Evolutionary conservation across 2,329 filamentous ascomycete species (phyloP), one percentile per base, ranked within the genome.

Genomic region (Fusarium pseudocircinatum): DNA sequence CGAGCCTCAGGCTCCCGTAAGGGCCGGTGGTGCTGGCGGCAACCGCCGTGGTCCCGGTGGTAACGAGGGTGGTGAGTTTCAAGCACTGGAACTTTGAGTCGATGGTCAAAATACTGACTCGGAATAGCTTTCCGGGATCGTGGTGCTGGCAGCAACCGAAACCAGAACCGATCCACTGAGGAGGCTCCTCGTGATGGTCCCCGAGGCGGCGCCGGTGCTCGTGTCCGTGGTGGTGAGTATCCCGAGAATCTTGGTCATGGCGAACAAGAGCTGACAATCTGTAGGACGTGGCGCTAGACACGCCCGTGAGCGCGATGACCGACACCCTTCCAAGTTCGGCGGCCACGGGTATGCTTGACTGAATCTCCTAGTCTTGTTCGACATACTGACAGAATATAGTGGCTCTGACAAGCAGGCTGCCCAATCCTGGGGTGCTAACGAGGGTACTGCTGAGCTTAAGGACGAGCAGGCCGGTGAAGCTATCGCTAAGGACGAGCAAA

Each of bases 401-500:
- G 92, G 94, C 75, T 92, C 93, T 80, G 92, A 94, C 79, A 97
- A 97, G 90, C 93, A 96, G 85, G 91, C 93, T 82, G 93, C 91
- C 81, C 93, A 96, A 84, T 93, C 94, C 79, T 98, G 96, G 95
- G 96, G 96, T 79, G 92, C 90, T 81, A 88, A 89, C 78, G 93
- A 94, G 81, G 96, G 95, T 79, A 87, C 92, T 72, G 93, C 93
- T 81, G 94, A 97, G 86, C 91, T 93, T 85, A 93, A 93, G 81
- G 96, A 98, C 79, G 96, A 98, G 89, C 90, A 94, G 85, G 94
- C 93, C 78, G 96, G 93, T 78, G 95, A 97, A 83, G 92, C 90
- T 78, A 97, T 98, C 78, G 96, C 96, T 77, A 89, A 94, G 85
- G 87, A 88, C 75, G 96, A 98, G 81, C 89, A 94, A 86, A 94